Percentiles rank a stretch among this genome's conserved stretches.
These are phyloP conservation scores for Claviceps sp. DNA, from an alignment of 2,329 filamentous ascomycete species.

Conservation along the genomic window DNA sequence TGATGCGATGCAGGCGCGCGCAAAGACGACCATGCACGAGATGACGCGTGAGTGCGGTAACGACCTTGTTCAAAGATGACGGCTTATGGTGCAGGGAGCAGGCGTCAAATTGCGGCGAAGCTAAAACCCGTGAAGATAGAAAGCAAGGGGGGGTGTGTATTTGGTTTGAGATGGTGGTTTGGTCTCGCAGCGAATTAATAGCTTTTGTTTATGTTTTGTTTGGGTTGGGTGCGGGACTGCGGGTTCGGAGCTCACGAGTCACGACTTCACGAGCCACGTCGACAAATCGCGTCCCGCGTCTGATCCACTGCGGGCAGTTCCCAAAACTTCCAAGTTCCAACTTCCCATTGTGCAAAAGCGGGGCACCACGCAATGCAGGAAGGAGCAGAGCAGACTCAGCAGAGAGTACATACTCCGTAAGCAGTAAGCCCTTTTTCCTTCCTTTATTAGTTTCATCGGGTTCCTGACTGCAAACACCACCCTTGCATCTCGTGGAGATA, in stretches of 20 bases:
- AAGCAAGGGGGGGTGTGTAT: neutral
- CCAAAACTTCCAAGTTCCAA: too few relatives aligned
- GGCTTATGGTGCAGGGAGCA: too few relatives aligned
- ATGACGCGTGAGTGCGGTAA: neutral
- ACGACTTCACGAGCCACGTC: neutral
- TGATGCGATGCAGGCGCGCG: neutral
- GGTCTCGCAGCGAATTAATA: neutral
- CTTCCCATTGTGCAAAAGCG: too few relatives aligned
- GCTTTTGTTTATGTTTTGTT: conserved; percentile 8
- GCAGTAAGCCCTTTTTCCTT: too few relatives aligned
- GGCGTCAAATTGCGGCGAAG: neutral
- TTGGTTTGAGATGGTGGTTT: neutral
- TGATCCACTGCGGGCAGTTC: neutral
- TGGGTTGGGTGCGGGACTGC: neutral
- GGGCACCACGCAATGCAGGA: too few relatives aligned
- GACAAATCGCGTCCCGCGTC: neutral
- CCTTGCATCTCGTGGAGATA: too few relatives aligned
- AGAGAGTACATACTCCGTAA: too few relatives aligned
- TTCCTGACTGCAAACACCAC: too few relatives aligned
- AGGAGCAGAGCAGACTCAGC: too few relatives aligned
- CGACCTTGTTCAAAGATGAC: too few relatives aligned
- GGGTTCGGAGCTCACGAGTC: neutral
- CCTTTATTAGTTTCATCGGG: too few relatives aligned
- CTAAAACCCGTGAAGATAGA: neutral
- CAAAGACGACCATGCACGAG: neutral